These are phyloP conservation scores for Gleditsia sinensis DNA, from an alignment of 306 rosid species.

Conservation along the genomic window DNA sequence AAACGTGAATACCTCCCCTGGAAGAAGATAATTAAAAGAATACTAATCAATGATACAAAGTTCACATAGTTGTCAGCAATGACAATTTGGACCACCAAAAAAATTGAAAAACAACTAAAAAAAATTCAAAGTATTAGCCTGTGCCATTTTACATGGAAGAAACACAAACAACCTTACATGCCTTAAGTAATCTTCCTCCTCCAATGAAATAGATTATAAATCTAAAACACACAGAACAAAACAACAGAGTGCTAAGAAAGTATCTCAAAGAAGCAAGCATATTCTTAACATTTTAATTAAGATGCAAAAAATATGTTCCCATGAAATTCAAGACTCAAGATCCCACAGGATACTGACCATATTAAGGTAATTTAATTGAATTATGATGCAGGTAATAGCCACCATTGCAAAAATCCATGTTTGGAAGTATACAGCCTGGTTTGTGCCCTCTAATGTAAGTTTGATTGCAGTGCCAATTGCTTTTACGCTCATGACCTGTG, in stretches of 20 bases:
- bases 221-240: slow-evolving; percentile 3
- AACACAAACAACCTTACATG: slow-evolving; percentile 1
- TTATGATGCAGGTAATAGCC: slow-evolving; percentile 65
- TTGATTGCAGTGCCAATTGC: slow-evolving; percentile 88
- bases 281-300: too few species aligned
- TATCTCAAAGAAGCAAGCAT: slow-evolving; percentile 5
- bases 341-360: slow-evolving; percentile 53
- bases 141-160: slow-evolving; percentile 4
- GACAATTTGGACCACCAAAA: slow-evolving; percentile 11
- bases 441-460: slow-evolving; percentile 80
- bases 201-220: background rate
- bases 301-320: background rate
- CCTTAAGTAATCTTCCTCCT: background rate
- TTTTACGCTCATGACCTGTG: slow-evolving; percentile 86
- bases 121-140: background rate
- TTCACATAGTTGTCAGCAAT: slow-evolving; percentile 19
- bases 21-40: background rate
- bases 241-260: slow-evolving; percentile 6
- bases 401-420: slow-evolving; percentile 85
- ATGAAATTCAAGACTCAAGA: background rate
- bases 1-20: background rate
- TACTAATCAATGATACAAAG: background rate
- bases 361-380: slow-evolving; percentile 77
- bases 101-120: too few species aligned
- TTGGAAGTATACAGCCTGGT: slow-evolving; percentile 66